Conservation (phyloP, 768 basidiomycete genomes). For the Gymnopilus dilepis region DNA sequence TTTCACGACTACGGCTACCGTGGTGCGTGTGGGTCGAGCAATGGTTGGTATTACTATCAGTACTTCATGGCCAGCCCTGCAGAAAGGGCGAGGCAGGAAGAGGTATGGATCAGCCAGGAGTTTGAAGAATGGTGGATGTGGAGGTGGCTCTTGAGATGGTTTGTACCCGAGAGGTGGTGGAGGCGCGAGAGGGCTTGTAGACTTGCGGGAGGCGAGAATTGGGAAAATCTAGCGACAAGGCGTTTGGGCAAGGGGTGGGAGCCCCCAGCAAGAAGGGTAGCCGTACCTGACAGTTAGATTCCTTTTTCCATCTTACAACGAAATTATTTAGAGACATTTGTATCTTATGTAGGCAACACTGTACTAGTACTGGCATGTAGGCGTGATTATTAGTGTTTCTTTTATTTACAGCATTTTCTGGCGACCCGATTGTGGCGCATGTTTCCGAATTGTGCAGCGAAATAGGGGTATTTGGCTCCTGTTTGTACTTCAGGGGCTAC, state of each 20-base stretch:
- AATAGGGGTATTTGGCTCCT: not conserved
- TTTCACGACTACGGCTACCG: conserved; percentile 31
- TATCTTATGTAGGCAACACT: not conserved
- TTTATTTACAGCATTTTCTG: too few relatives aligned
- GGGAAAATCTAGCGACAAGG: not conserved
- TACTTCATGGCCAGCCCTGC: conserved; percentile 46
- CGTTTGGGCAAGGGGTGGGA: conserved; percentile 6
- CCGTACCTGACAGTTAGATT: not conserved
- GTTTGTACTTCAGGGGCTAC: not conserved
- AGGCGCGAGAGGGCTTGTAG: conserved; percentile 16
- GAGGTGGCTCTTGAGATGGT: conserved; percentile 24
- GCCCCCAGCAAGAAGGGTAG: not conserved
- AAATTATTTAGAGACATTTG: not conserved
- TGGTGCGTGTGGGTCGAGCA: conserved; percentile 43
- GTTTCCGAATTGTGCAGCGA: not conserved
- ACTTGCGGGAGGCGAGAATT: not conserved
- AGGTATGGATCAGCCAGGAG: conserved; percentile 28
- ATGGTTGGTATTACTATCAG: conserved; percentile 56
- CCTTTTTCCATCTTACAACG: not conserved
- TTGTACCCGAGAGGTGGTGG: conserved; percentile 21
- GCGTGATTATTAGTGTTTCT: not conserved
- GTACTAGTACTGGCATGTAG: not conserved
- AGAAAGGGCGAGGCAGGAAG: conserved; percentile 28
- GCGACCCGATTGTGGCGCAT: conserved; percentile 1
- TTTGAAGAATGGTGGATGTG: conserved; percentile 31